Conservation (phyloP, 768 basidiomycete genomes). For the Trametes cinnabarina region DNA sequence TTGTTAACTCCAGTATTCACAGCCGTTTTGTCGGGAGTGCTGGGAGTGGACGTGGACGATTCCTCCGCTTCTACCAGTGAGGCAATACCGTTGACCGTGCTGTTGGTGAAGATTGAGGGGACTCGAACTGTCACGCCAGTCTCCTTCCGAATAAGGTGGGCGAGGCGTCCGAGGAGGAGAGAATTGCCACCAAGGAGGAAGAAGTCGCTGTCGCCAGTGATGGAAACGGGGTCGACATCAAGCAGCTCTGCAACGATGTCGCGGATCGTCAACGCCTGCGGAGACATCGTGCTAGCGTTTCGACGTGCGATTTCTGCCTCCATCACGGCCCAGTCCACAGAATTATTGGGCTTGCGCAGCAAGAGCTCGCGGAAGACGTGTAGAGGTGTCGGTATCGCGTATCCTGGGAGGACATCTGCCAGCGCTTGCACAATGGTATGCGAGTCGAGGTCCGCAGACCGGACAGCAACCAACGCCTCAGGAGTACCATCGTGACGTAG, state of each 20-base stretch:
- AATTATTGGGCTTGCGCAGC: neutral
- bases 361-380: conserved; percentile 29
- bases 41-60: neutral
- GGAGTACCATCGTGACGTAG: conserved; percentile 32
- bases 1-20: conserved; percentile 9
- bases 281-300: conserved; percentile 22
- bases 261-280: conserved; percentile 17
- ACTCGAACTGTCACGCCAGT: conserved; percentile 39
- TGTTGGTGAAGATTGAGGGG: conserved; percentile 41
- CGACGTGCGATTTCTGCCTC: conserved; percentile 16
- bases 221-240: conserved; percentile 20
- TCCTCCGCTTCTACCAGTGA: conserved; percentile 31
- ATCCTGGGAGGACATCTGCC: conserved; percentile 35
- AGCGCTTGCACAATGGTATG: conserved; percentile 18
- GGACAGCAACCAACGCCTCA: conserved; percentile 39
- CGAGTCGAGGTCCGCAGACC: conserved; percentile 20
- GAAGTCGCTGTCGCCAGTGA: conserved; percentile 25
- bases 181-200: conserved; percentile 47
- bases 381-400: conserved; percentile 39
- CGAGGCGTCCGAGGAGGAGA: conserved; percentile 31
- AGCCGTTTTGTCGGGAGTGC: conserved; percentile 12
- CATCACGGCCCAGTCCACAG: conserved; percentile 38
- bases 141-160: conserved; percentile 19
- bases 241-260: conserved; percentile 25
- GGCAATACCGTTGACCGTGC: conserved; percentile 43